Percentiles rank a stretch among this genome's conserved stretches.
Conservation (phyloP, 805 yeast species). For the Saccharomycopsis babjevae region DNA sequence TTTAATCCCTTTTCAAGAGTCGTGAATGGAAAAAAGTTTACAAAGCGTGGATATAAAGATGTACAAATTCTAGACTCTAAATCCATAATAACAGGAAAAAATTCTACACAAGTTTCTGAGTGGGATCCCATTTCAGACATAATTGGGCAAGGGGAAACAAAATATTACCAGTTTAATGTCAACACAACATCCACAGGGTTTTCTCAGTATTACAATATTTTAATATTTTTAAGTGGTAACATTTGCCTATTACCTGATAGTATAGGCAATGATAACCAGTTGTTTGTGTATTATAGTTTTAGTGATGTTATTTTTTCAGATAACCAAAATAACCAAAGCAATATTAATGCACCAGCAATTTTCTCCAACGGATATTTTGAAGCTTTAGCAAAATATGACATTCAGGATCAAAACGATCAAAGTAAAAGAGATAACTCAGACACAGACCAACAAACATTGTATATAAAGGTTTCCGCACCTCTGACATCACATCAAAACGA, state of each 20-base stretch:
- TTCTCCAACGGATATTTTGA: conserved; percentile 16
- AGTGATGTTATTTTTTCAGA: conserved; percentile 4
- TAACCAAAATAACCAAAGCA: conserved; percentile 4
- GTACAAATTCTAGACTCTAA: conserved; percentile 10
- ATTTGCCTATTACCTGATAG: conserved; percentile 31
- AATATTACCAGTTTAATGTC: conserved; percentile 34
- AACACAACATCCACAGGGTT: conserved; percentile 34
- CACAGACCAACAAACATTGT: conserved; percentile 14
- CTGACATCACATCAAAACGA: conserved; percentile 10
- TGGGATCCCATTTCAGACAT: conserved; percentile 21
- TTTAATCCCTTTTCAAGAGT: not conserved
- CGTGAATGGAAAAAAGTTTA: conserved; percentile 1
- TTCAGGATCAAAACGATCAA: not conserved
- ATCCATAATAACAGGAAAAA: conserved; percentile 5
- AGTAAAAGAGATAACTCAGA: not conserved
- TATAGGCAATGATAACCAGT: conserved; percentile 2
- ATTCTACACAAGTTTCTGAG: conserved; percentile 18
- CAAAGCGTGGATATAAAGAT: not conserved
- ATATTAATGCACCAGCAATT: conserved; percentile 1
- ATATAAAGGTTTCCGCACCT: conserved; percentile 13
- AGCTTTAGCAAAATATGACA: conserved; percentile 13
- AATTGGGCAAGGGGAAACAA: conserved; percentile 31
- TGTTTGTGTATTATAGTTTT: conserved; percentile 14
- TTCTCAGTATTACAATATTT: conserved; percentile 36
- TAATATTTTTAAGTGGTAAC: conserved; percentile 43